These are phyloP conservation scores for Colletotrichum simmondsii DNA, from an alignment of 2,329 filamentous ascomycete genomes.

Conservation along the genomic window DNA sequence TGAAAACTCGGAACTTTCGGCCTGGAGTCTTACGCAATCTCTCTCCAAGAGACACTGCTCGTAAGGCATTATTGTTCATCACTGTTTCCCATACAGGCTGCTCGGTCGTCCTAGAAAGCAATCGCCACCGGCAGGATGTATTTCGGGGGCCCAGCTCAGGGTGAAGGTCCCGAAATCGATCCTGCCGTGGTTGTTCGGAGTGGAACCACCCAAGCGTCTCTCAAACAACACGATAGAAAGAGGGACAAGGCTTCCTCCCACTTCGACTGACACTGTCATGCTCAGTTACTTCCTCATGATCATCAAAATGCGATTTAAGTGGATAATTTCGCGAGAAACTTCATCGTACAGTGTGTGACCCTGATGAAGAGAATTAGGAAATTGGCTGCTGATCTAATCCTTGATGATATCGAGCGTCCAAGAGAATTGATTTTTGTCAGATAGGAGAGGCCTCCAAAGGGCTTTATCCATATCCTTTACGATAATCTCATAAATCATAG, in stretches of 20 bases:
- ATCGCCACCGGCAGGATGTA: too few relatives aligned
- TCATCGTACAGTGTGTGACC: not conserved
- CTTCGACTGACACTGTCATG: not conserved
- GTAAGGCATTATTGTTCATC: too few relatives aligned
- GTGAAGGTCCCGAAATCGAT: too few relatives aligned
- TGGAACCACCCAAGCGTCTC: not conserved
- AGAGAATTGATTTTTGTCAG: not conserved
- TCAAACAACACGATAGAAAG: not conserved
- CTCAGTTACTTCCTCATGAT: not conserved
- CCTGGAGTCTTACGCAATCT: too few relatives aligned
- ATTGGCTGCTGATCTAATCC: not conserved
- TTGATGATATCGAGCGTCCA: not conserved
- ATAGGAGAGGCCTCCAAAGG: not conserved
- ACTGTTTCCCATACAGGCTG: too few relatives aligned
- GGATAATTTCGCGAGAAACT: not conserved
- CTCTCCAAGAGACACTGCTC: too few relatives aligned
- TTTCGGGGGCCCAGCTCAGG: too few relatives aligned
- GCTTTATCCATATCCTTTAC: not conserved
- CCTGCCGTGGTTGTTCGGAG: not conserved
- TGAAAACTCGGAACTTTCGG: too few relatives aligned
- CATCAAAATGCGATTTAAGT: not conserved
- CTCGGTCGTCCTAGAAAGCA: too few relatives aligned
- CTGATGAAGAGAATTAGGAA: not conserved
- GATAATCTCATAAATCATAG: not conserved
- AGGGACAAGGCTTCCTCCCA: not conserved